Evolutionary conservation across 306 rosid species (phyloP).

Genomic region (Mimosa pudica): DNA sequence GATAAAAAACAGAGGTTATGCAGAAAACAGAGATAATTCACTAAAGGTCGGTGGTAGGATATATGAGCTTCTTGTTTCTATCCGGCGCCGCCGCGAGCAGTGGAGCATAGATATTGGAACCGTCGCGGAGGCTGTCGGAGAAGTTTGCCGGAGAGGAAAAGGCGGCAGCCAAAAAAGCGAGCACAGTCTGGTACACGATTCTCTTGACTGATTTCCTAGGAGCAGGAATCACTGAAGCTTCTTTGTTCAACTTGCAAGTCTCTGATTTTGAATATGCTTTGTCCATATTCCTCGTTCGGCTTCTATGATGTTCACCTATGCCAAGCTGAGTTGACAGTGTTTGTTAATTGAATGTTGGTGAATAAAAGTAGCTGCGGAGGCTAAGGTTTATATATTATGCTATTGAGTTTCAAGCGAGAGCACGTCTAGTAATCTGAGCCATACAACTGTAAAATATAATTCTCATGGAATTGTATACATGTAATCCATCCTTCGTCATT

Average conservation of each 20-base stretch:
- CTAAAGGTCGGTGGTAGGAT: not conserved
- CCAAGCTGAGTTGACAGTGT: too few relatives aligned
- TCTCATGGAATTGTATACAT: too few relatives aligned
- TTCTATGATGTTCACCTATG: not conserved
- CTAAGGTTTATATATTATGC: too few relatives aligned
- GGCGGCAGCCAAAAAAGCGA: not conserved
- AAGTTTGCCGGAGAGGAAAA: not conserved
- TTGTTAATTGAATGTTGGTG: too few relatives aligned
- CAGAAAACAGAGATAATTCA: not conserved
- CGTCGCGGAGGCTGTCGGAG: not conserved
- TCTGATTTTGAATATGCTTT: not conserved
- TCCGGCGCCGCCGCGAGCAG: not conserved
- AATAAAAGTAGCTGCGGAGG: too few relatives aligned
- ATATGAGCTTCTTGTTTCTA: not conserved
- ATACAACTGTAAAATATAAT: too few relatives aligned
- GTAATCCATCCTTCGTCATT: too few relatives aligned
- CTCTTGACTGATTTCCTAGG: conserved; percentile 47
- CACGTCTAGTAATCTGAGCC: too few relatives aligned
- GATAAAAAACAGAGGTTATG: not conserved
- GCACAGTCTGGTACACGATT: conserved; percentile 23
- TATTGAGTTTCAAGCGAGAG: too few relatives aligned
- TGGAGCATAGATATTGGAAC: not conserved
- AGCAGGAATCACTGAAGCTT: conserved; percentile 43
- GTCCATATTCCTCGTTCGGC: not conserved
- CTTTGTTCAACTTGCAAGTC: not conserved